phyloP scores from a whole-genome alignment of 179 eudicot genomes.

The Camellia oleifera region DNA sequence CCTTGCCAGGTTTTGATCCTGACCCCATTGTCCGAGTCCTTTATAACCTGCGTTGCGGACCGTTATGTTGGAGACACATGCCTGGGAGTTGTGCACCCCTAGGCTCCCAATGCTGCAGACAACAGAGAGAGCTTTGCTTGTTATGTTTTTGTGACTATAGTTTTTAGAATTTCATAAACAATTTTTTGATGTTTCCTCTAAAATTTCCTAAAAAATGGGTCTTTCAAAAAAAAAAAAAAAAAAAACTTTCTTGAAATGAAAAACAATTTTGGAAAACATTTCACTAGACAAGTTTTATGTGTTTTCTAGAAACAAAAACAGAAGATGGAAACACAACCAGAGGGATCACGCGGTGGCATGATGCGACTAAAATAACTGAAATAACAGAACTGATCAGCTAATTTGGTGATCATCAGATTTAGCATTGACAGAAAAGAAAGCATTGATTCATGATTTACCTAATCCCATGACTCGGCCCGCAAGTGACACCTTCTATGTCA shows the following conservation, averaged over 20 bases:
- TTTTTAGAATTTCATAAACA: no score
- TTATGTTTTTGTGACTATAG: neutral
- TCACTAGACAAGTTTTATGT: no score
- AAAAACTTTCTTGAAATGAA: no score
- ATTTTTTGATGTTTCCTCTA: no score
- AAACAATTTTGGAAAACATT: no score
- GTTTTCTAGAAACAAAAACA: no score
- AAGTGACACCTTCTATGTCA: conserved; percentile 74
- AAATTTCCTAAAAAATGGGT: no score
- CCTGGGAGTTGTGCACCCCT: conserved; percentile 79
- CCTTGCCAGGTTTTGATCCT: conserved; percentile 99
- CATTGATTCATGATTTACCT: conserved; percentile 39
- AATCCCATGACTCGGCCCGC: conserved; percentile 96
- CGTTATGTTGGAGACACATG: conserved; percentile 86
- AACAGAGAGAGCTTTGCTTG: neutral
- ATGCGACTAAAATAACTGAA: neutral
- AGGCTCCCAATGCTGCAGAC: conserved; percentile 84
- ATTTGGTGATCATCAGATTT: neutral
- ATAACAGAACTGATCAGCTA: neutral
- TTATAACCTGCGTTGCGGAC: conserved; percentile 66
- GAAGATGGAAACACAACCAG: no score
- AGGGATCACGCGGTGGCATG: no score
- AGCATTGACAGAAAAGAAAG: neutral
- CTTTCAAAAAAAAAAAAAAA: no score
- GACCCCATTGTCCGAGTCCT: conserved; percentile 85